Conservation (phyloP, 2,329 filamentous ascomycete genomes). For the Ilyonectria destructans region DNA sequence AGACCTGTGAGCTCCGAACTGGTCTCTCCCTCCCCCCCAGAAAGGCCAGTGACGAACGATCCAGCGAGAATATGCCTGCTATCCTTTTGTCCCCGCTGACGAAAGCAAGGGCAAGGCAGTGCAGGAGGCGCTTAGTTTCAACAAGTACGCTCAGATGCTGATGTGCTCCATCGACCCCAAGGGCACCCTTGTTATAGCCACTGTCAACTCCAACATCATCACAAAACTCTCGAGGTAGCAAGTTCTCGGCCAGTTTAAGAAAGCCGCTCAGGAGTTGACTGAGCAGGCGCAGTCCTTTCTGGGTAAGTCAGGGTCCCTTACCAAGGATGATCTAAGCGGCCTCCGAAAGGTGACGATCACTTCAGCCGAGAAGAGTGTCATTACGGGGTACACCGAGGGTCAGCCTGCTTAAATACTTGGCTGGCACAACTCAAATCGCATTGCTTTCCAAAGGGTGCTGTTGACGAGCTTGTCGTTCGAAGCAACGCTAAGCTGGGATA, state of each 20-base stretch:
- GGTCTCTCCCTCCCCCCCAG: conserved; percentile 69
- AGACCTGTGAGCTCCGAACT: conserved; percentile 71
- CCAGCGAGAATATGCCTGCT: conserved; percentile 58
- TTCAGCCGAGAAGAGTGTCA: conserved; percentile 30
- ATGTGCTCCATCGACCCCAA: conserved; percentile 73
- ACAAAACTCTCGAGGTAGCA: conserved; percentile 66
- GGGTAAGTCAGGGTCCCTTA: conserved; percentile 55
- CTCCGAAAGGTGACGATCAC: conserved; percentile 50
- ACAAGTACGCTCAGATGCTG: conserved; percentile 76
- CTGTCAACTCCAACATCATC: conserved; percentile 76
- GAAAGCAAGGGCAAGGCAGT: conserved; percentile 74
- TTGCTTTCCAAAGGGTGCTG: conserved; percentile 58
- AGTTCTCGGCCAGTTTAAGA: conserved; percentile 67
- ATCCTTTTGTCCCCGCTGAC: conserved; percentile 68
- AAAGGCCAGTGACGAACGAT: conserved; percentile 48
- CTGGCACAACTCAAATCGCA: conserved; percentile 48
- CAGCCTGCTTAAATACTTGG: conserved; percentile 61
- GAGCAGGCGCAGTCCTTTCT: conserved; percentile 53
- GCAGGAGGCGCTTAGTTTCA: conserved; percentile 73
- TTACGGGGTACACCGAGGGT: conserved; percentile 45
- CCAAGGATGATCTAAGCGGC: conserved; percentile 53
- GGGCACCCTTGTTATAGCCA: conserved; percentile 73
- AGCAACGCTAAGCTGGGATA: conserved; percentile 48
- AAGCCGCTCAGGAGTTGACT: conserved; percentile 67
- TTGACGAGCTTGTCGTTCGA: conserved; percentile 63